Conservation (phyloP, 306 rosid species). For the Inga laurina region DNA sequence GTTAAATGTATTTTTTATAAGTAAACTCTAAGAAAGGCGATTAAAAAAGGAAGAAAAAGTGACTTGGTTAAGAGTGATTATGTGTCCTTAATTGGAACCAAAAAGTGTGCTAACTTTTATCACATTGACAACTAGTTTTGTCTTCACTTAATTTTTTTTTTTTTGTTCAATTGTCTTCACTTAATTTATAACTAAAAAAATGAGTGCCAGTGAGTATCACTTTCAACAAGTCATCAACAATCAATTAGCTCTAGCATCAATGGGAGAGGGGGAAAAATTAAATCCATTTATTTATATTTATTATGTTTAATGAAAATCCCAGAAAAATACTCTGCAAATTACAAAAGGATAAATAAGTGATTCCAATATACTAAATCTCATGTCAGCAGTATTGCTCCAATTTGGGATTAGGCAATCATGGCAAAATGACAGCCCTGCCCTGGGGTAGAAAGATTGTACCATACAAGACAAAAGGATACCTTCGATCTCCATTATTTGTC, state of each 20-base stretch:
- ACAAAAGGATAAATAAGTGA: no score
- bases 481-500: no score
- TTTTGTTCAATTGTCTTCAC: conserved; percentile 46
- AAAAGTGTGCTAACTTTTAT: conserved; percentile 48
- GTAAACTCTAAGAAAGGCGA: neutral
- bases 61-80: conserved; percentile 36
- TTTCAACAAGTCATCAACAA: conserved; percentile 39
- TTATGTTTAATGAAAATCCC: no score
- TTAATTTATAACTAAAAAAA: conserved; percentile 11
- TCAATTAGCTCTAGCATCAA: neutral
- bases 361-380: no score
- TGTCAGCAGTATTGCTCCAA: no score
- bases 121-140: conserved; percentile 46
- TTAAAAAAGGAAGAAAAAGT: conserved; percentile 22
- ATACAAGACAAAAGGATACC: no score
- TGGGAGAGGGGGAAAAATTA: no score
- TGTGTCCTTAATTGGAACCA: conserved; percentile 6
- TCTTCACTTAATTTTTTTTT: conserved; percentile 35
- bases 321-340: no score
- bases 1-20: neutral
- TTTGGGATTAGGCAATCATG: no score
- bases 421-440: no score
- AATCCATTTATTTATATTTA: no score
- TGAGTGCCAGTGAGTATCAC: conserved; percentile 23
- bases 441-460: no score